Evolutionary conservation across 495 filamentous ascomycete genomes (phyloP), one percentile per base, ranked within the genome.

Genomic region (Penicillium daleae): DNA sequence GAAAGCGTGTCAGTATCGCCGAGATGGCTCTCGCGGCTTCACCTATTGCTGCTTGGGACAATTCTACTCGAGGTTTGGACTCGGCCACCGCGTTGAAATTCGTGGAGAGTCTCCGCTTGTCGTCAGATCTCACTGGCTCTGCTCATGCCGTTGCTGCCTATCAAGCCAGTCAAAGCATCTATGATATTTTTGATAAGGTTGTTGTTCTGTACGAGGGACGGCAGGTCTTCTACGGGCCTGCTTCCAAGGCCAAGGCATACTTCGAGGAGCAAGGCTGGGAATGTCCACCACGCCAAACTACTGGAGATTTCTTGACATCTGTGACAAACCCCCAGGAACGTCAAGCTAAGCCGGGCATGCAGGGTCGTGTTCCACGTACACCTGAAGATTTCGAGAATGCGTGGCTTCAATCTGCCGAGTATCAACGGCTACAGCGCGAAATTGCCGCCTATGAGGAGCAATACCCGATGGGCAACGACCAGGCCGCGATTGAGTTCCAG

Each of bases 151-250:
- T 92, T 12, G 90, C 89, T 4, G 80, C 92, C 6, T 94, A 93
- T 65, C 91, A 94, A 70, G 91, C 91, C 0, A 88, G 85, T 35
- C 90, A 96, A 73, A 88, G 83, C 65, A 95, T 95, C 58, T 96
- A 93, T 72, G 68, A 79, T 27, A 39, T 74, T 15, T 87, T 88
- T 57, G 86, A 88, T 68, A 88, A 87, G 66, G 81, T 81, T 22
- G 65, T 75, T 13, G 79, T 90, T 0, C 69, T 90, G 0, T 88
- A 89, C 63, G 81, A 86, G 60, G 87, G 87, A 9, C 76, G 82
- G 1, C 79, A 89, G 64, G 84, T 89, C 39, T 90, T 82, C 71
- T 89, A 83, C 58, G 88, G 89, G 0, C 78, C 80, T 1, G 78
- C 79, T 3, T 68, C 77, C 5, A 67, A 75, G 10, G 88, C 87